A percentile compares a stretch with the other conserved stretches of the same genome.
These are phyloP conservation scores for Dysphania ambrosioides DNA, from an alignment of 148 eudicot genomes.

Conservation along the genomic window DNA sequence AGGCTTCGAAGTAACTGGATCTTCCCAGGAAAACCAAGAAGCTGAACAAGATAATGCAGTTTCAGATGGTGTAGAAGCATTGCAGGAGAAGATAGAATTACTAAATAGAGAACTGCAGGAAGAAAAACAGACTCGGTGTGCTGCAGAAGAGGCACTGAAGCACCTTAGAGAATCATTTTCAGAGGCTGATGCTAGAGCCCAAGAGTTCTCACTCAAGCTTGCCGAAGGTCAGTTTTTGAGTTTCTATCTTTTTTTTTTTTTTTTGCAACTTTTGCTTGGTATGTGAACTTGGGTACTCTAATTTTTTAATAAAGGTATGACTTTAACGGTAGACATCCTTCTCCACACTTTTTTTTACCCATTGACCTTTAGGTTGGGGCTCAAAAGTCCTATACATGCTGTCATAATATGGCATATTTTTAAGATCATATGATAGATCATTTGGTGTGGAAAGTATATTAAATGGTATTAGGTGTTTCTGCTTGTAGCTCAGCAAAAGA, in stretches of 20 bases:
- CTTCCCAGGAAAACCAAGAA: slow-evolving; percentile 28
- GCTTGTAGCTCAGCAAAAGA: slow-evolving; percentile 70
- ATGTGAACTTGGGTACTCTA: too few relatives aligned
- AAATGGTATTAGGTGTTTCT: slow-evolving; percentile 21
- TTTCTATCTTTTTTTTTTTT: too few relatives aligned
- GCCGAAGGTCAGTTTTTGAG: too few relatives aligned
- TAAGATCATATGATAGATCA: background rate
- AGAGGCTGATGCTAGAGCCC: slow-evolving; percentile 86
- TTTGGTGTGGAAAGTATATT: slow-evolving; percentile 6
- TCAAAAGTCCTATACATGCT: background rate
- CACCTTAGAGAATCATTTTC: slow-evolving; percentile 62
- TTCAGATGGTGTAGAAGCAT: slow-evolving; percentile 36
- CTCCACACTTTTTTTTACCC: too few relatives aligned
- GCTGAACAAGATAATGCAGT: slow-evolving; percentile 31
- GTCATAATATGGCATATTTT: background rate
- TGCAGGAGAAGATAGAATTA: slow-evolving; percentile 63
- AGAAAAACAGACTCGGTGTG: slow-evolving; percentile 82
- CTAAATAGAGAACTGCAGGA: slow-evolving; percentile 58
- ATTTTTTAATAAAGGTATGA: too few relatives aligned
- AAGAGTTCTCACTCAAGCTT: slow-evolving; percentile 62
- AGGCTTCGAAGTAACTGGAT: slow-evolving; percentile 17
- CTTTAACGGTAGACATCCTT: too few relatives aligned
- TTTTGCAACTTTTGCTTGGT: too few relatives aligned
- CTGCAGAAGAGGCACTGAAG: slow-evolving; percentile 86
- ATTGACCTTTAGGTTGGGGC: background rate